A percentile compares a stretch with the other conserved stretches of the same genome.
These are phyloP conservation scores for Trichoderma sp. DNA, from an alignment of 2,329 filamentous ascomycete species.

Conservation along the genomic window DNA sequence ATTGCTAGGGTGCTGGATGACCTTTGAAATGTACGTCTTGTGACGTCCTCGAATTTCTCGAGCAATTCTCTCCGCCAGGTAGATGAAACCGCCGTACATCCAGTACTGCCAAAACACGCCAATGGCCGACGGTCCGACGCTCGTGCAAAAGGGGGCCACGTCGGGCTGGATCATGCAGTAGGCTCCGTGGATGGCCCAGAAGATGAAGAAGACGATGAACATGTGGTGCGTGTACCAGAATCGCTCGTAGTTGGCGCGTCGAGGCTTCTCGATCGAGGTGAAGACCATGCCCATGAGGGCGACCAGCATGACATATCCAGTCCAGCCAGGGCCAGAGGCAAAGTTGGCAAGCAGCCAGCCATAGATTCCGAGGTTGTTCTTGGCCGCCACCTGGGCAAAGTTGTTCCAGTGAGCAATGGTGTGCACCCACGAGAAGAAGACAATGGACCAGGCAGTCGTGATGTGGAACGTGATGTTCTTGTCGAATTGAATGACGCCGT, in stretches of 20 bases:
- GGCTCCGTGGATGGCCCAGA: slow-evolving; percentile 85
- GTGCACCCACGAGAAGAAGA: slow-evolving; percentile 85
- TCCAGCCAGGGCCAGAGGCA: slow-evolving; percentile 77
- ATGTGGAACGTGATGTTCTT: slow-evolving; percentile 91
- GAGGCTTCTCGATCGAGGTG: slow-evolving; percentile 73
- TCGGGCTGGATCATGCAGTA: slow-evolving; percentile 91
- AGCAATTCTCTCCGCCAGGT: slow-evolving; percentile 74
- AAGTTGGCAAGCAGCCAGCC: slow-evolving; percentile 77
- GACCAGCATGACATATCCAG: slow-evolving; percentile 79
- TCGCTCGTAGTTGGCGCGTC: slow-evolving; percentile 78
- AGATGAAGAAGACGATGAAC: slow-evolving; percentile 83
- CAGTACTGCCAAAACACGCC: slow-evolving; percentile 89
- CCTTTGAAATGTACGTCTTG: slow-evolving; percentile 84
- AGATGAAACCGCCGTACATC: slow-evolving; percentile 79
- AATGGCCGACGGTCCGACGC: slow-evolving; percentile 60
- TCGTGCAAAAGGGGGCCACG: slow-evolving; percentile 72
- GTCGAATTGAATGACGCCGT: slow-evolving; percentile 84
- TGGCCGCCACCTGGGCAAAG: slow-evolving; percentile 70
- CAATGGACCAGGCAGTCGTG: slow-evolving; percentile 79
- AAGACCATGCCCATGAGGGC: slow-evolving; percentile 74
- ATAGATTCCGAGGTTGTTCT: slow-evolving; percentile 73
- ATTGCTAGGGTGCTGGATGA: slow-evolving; percentile 84
- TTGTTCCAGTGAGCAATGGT: slow-evolving; percentile 87
- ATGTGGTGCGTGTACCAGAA: slow-evolving; percentile 92
- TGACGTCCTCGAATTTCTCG: slow-evolving; percentile 76